Evolutionary conservation across 306 rosid species (phyloP).

Genomic region (Urtica urens): DNA sequence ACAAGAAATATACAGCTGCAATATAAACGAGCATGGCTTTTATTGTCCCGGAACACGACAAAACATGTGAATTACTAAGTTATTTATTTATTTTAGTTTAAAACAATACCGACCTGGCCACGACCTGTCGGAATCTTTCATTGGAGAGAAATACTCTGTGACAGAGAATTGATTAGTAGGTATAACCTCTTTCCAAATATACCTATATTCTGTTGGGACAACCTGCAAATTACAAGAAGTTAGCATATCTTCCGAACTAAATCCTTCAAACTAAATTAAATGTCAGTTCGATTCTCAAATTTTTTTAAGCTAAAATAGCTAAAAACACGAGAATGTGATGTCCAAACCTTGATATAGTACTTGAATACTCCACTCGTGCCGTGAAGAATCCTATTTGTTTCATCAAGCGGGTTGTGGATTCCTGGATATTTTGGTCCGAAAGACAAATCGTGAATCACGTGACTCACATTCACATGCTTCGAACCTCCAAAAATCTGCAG

Average conservation of each 20-base stretch:
- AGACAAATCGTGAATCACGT: constrained; percentile 79
- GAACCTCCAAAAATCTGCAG: constrained; percentile 82
- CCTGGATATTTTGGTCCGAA: constrained; percentile 99
- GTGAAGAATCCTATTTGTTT: constrained; percentile 54
- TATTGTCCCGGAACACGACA: constrained; percentile 11
- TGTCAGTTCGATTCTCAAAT: too few relatives aligned
- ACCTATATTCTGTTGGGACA: constrained; percentile 89
- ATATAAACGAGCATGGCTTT: constrained; percentile 10
- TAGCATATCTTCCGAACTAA: too few relatives aligned
- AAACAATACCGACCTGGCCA: constrained; percentile 82
- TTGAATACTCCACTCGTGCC: constrained; percentile 88
- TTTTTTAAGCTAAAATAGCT: neutral
- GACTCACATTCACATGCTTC: constrained; percentile 82
- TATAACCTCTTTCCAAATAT: constrained; percentile 74
- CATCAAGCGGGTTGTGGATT: constrained; percentile 92
- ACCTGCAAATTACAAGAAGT: constrained; percentile 79
- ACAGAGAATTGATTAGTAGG: constrained; percentile 97
- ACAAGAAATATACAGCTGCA: constrained; percentile 96
- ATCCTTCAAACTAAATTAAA: too few relatives aligned
- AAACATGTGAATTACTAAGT: too few relatives aligned
- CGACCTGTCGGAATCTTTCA: constrained; percentile 53
- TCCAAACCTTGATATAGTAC: constrained; percentile 80
- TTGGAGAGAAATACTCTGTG: constrained; percentile 86
- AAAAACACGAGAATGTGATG: too few relatives aligned
- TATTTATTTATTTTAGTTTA: neutral